These are phyloP conservation scores for Laguncularia racemosa DNA, from an alignment of 345 rosid species.

Conservation along the genomic window DNA sequence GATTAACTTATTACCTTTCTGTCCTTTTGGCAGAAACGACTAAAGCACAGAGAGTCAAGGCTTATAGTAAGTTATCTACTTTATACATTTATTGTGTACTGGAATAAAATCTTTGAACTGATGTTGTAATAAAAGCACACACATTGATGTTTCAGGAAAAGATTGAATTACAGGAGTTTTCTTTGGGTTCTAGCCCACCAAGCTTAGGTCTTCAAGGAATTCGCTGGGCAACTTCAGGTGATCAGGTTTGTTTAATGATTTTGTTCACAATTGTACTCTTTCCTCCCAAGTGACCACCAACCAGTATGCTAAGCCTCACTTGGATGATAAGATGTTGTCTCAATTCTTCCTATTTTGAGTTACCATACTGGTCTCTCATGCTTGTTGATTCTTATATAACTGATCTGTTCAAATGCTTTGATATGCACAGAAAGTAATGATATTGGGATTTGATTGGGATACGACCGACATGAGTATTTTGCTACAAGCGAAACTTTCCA, in stretches of 20 bases:
- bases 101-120: conserved; percentile 1
- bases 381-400: conserved; percentile 3
- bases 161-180: conserved; percentile 73
- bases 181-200: conserved; percentile 76
- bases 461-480: conserved; percentile 71
- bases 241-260: conserved; percentile 55
- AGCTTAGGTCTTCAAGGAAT: conserved; percentile 73
- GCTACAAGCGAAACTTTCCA: conserved; percentile 82
- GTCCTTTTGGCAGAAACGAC: conserved; percentile 61
- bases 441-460: conserved; percentile 81
- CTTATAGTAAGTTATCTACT: conserved; percentile 57
- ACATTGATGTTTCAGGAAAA: conserved; percentile 45
- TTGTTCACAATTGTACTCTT: neutral
- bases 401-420: neutral
- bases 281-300: too few species aligned
- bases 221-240: conserved; percentile 72
- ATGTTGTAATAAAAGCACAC: conserved; percentile 10
- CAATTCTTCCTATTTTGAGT: too few species aligned
- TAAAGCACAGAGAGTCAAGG: conserved; percentile 58
- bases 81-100: neutral
- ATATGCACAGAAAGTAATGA: conserved; percentile 60
- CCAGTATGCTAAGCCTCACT: too few species aligned
- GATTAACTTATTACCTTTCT: neutral
- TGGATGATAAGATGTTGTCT: too few species aligned
- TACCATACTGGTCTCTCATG: too few species aligned